Percentiles rank a stretch among this genome's conserved stretches.
phyloP scores from a whole-genome alignment of 257 asterid genomes.

The Solanum virginianum region DNA sequence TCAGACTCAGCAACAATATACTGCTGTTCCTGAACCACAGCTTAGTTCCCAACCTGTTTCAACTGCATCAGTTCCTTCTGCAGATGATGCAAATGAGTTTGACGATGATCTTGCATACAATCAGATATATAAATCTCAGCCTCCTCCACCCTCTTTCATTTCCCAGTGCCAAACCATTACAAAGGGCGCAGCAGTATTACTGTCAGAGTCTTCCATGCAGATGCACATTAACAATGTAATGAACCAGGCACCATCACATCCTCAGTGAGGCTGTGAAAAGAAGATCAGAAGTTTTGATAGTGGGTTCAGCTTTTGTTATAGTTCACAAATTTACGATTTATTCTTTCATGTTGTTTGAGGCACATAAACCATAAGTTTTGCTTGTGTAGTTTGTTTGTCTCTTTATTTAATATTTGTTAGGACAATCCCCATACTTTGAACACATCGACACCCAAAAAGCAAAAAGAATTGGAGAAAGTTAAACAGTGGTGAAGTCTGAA shows the following conservation, averaged over 20 bases:
- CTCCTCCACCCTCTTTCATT: conserved; percentile 45
- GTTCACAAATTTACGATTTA: neutral
- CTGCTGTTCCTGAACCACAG: conserved; percentile 21
- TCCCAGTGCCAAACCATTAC: conserved; percentile 40
- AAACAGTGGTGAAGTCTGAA: neutral
- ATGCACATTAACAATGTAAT: conserved; percentile 22
- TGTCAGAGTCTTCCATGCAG: conserved; percentile 47
- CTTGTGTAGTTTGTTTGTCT: neutral
- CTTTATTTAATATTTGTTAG: neutral
- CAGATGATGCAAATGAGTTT: conserved; percentile 30
- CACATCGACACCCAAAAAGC: neutral
- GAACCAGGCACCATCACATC: conserved; percentile 27
- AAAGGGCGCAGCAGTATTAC: conserved; percentile 33
- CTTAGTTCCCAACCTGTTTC: conserved; percentile 26
- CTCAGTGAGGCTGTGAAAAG: conserved; percentile 14
- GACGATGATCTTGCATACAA: conserved; percentile 66
- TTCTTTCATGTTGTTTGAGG: conserved; percentile 7
- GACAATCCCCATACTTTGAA: neutral
- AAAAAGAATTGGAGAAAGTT: neutral
- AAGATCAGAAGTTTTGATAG: conserved; percentile 17
- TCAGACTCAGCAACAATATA: conserved; percentile 31
- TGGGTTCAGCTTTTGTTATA: conserved; percentile 2
- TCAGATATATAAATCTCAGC: conserved; percentile 78
- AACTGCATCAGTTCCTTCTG: conserved; percentile 13
- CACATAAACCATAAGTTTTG: neutral